Evolutionary conservation across 495 filamentous ascomycete species (phyloP), one percentile per base, ranked within the genome.

Genomic region (Amphirosellinia nigrospora): DNA sequence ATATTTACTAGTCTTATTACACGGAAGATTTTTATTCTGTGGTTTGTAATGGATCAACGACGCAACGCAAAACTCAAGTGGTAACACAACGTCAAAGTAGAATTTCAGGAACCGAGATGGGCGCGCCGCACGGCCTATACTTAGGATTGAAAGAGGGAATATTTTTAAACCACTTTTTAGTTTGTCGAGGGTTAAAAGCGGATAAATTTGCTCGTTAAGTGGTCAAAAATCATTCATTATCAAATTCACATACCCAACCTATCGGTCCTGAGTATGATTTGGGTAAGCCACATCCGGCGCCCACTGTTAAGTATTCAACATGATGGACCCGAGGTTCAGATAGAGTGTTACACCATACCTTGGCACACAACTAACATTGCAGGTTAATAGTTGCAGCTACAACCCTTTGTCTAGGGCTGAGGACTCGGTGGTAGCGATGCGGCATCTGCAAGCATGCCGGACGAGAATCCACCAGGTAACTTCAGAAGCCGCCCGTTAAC

Each of bases 341-440:
- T 53, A 50, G 30, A 64, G 61, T 50, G 28, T 46, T 48, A 43
- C 60, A 50, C 26, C 60, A 13, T 46, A 41, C 56, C 2, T 1
- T 30, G 36, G 9, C 26, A 13, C 30, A 56, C 28, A 7, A 36
- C 26, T 23, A 56, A 56, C 32, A 36, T 16, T 58, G 55, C 30
- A 36, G 1, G 32, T 36, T 8, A 32, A 58, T 58, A 36, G 30
- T 32, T 58, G 55, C 23, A 60, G n/a, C 58, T 26, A n/a, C 32
- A 60, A 60, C n/a, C 19, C n/a, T 1, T n/a, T 23, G 56, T 60
- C 56, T 41, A 60, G 58, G 58, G 58, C 58, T 60, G 58, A 60
- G 56, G 34, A 30, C 19, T 53, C 23, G 15, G 48, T 6, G 23
- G 48, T 53, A 15, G 23, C 13, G 48, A 15, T 53, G 30, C 50